Base-by-base conservation (phyloP, 305 asterid genomes). In the Andrographis paniculata region DNA sequence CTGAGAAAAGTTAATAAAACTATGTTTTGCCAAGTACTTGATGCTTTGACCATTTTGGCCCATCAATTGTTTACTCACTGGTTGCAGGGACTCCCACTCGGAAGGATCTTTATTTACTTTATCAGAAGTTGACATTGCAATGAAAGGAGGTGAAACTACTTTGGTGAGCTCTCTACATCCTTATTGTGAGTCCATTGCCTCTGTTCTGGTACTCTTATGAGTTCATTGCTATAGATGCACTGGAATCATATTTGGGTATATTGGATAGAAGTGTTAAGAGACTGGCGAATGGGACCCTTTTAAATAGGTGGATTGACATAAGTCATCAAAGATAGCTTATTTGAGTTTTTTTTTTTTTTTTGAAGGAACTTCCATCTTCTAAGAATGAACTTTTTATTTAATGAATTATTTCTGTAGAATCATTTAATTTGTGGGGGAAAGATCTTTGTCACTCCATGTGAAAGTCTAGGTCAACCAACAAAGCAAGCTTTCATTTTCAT, bases 71-170 rank as follows among this genome's bases (percentile, higher is more conserved):
- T 4, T 37, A 5, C 36, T 62, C 28, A 21, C 62, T 45, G 45
- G 33, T 61, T 59, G 56, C 82, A 87, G 99, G 78, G 77, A 83
- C 44, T 53, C 62, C 57, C 63, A 65, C 58, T 57, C 69, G 42
- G 93, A 69, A 48, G 56, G 75, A 58, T 61, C 94, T 62, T 67
- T 70, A 19, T 84, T 75, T 67, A 51, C 73, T 53, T 59, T 74
- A 63, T 79, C 93, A 19, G 99, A 87, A 77, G 86, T 72, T 66
- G 94, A 69, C 57, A 51, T 80, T 59, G 60, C 71, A 37, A 67
- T 92, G 35, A 72, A 59, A 59, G 94, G 83, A 28, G 93, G 86
- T 46, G 91, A 84, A 81, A 74, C 76, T 20, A 59, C 67, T 50
- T 31, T 56, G 97, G 99, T 92, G 65, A 77, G 95, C 72, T 58